Conservation (phyloP, 805 yeast species). For the Ascoidea rubescens region DNA sequence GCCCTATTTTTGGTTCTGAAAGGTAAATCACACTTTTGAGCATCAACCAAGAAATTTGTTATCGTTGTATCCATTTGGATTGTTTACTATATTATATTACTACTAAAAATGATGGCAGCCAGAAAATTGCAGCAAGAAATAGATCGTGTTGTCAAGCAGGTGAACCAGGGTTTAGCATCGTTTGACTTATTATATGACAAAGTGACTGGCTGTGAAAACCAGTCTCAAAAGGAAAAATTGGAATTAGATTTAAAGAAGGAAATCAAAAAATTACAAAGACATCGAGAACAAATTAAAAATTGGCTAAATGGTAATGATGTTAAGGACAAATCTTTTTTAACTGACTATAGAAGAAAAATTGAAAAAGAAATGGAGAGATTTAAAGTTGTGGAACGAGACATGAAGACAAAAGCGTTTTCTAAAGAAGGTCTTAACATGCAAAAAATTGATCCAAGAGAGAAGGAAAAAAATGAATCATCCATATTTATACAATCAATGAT, state of each 20-base stretch:
- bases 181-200: slow-evolving; percentile 83
- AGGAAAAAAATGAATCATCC: slow-evolving; percentile 31
- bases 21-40: too few relatives aligned
- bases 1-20: too few relatives aligned
- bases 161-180: slow-evolving; percentile 76
- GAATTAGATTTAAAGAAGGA: slow-evolving; percentile 89
- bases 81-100: background rate
- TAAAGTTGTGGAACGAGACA: slow-evolving; percentile 83
- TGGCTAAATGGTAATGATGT: slow-evolving; percentile 90
- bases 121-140: slow-evolving; percentile 53
- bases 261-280: slow-evolving; percentile 85
- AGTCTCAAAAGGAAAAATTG: slow-evolving; percentile 83
- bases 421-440: slow-evolving; percentile 82
- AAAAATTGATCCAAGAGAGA: slow-evolving; percentile 56
- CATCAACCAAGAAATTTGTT: too few relatives aligned
- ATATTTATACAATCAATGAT: slow-evolving; percentile 9
- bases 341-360: slow-evolving; percentile 62
- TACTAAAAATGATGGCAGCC: slow-evolving; percentile 24
- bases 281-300: slow-evolving; percentile 87
- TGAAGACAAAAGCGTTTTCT: slow-evolving; percentile 89
- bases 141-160: slow-evolving; percentile 85
- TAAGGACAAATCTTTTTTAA: slow-evolving; percentile 70
- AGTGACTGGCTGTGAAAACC: slow-evolving; percentile 65
- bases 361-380: slow-evolving; percentile 87
- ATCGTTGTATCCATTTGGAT: too few relatives aligned